Conservation (phyloP, 1,284 basidiomycete genomes). For the Mycosarcoma maydis region DNA sequence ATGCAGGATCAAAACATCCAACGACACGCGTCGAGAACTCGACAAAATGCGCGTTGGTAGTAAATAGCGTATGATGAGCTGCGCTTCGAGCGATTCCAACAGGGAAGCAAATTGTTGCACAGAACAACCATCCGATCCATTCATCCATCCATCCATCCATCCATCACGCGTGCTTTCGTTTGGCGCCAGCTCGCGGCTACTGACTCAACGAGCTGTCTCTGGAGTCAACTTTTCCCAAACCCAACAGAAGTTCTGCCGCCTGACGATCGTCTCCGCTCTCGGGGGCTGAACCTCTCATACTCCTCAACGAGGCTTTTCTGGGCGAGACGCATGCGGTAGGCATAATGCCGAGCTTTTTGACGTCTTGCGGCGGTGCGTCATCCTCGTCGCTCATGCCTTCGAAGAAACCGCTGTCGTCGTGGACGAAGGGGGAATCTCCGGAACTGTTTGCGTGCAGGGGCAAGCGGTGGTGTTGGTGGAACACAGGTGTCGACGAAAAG, state of each 20-base stretch:
- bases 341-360: neutral
- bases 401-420: conserved; percentile 59
- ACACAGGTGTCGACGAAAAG: conserved; percentile 12
- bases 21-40: neutral
- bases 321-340: conserved; percentile 5
- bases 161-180: too few relatives aligned
- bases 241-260: conserved; percentile 54
- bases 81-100: too few relatives aligned
- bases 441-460: conserved; percentile 6
- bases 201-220: conserved; percentile 23
- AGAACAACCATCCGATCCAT: neutral
- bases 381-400: conserved; percentile 38
- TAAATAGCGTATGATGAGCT: too few relatives aligned
- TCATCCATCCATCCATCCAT: neutral
- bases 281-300: conserved; percentile 1
- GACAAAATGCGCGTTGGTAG: conserved; percentile 2
- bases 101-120: too few relatives aligned
- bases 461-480: conserved; percentile 1
- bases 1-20: too few relatives aligned
- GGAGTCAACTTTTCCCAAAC: conserved; percentile 41
- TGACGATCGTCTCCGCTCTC: conserved; percentile 43
- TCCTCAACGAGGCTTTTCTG: conserved; percentile 23
- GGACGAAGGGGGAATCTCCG: conserved; percentile 19
- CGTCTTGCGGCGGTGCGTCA: neutral
- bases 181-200: too few relatives aligned